Evolutionary conservation across 805 yeast species (phyloP).

Genomic region (Ogataea glucozyma): DNA sequence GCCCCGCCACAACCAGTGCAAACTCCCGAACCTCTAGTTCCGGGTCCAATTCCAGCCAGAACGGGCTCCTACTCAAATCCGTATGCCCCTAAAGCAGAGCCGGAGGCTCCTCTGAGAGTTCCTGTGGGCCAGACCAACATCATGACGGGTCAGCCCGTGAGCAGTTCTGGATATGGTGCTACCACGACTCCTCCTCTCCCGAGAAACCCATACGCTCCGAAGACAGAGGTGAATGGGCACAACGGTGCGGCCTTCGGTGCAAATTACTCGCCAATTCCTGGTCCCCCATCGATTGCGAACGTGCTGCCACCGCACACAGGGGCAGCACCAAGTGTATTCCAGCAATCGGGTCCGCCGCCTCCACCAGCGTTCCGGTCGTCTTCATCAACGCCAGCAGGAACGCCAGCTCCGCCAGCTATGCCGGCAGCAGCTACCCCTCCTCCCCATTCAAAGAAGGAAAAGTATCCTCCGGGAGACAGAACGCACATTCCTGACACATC

Average conservation of each 20-base stretch:
- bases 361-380: constrained; percentile 24
- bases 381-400: constrained; percentile 17
- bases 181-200: constrained; percentile 26
- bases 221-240: constrained; percentile 29
- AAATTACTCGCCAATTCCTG: constrained; percentile 15
- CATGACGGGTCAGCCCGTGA: constrained; percentile 13
- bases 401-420: constrained; percentile 18
- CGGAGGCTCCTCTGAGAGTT: constrained; percentile 26
- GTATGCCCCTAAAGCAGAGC: constrained; percentile 38
- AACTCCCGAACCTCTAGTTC: constrained; percentile 15
- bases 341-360: constrained; percentile 22
- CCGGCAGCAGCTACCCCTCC: constrained; percentile 9
- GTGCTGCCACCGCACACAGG: constrained; percentile 17
- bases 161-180: not conserved
- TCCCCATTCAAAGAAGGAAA: constrained; percentile 5
- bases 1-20: constrained; percentile 30
- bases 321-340: constrained; percentile 5
- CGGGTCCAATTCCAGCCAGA: constrained; percentile 15
- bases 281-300: constrained; percentile 18
- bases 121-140: constrained; percentile 29
- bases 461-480: constrained; percentile 65
- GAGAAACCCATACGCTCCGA: constrained; percentile 37
- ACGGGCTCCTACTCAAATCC: constrained; percentile 30
- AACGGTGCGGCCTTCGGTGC: constrained; percentile 10
- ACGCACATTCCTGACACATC: constrained; percentile 62